These are phyloP conservation scores for Adansonia grandidieri DNA, from an alignment of 441 rosid genomes.

Conservation along the genomic window DNA sequence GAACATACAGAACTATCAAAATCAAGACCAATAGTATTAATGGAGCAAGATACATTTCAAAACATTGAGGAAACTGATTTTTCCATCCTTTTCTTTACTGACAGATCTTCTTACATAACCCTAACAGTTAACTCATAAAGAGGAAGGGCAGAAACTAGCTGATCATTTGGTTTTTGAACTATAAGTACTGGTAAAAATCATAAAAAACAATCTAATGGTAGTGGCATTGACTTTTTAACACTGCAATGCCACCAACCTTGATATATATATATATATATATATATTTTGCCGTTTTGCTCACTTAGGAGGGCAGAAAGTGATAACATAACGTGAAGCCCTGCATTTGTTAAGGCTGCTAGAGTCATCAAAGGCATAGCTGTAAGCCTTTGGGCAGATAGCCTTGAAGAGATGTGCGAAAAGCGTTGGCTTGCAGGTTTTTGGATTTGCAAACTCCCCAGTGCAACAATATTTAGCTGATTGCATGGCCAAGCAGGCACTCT, in stretches of 20 bases:
- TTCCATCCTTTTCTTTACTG: constrained; percentile 21
- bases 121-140: constrained; percentile 11
- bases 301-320: constrained; percentile 91
- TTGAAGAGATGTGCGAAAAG: constrained; percentile 77
- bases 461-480: constrained; percentile 88
- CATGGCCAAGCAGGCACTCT: constrained; percentile 95
- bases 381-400: constrained; percentile 91
- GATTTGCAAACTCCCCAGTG: constrained; percentile 72
- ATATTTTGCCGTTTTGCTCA: constrained; percentile 26
- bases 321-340: constrained; percentile 83
- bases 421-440: constrained; percentile 80
- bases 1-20: background rate
- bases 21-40: background rate
- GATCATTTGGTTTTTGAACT: constrained; percentile 7
- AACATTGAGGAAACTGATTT: constrained; percentile 19
- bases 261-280: no score
- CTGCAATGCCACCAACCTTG: background rate
- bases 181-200: background rate
- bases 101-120: background rate
- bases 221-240: constrained; percentile 7
- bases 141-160: constrained; percentile 11
- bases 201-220: background rate
- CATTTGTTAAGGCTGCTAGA: constrained; percentile 81
- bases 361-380: constrained; percentile 93
- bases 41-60: constrained; percentile 6